phyloP scores from a whole-genome alignment of 257 asterid genomes.

The Gynochthodes officinalis region DNA sequence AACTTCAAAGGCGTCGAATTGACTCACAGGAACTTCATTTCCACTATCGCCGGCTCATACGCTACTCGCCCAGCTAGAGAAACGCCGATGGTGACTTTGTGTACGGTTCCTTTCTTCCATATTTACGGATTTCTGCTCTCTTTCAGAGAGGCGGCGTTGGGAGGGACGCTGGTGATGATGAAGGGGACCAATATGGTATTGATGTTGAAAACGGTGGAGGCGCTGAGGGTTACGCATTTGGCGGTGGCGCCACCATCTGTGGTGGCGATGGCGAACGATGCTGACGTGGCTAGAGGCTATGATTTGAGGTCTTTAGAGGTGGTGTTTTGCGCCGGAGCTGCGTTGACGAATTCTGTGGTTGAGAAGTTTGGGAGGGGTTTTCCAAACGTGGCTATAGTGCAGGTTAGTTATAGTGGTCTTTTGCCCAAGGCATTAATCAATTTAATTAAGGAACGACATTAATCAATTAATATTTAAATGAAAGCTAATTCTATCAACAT shows the following conservation, averaged over 20 bases:
- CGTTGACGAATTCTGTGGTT: constrained; percentile 38
- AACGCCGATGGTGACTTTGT: constrained; percentile 31
- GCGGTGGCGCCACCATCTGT: constrained; percentile 54
- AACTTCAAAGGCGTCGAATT: constrained; percentile 48
- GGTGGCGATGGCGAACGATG: constrained; percentile 46
- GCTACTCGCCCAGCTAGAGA: constrained; percentile 18
- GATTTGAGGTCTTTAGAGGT: constrained; percentile 47
- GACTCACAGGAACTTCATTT: constrained; percentile 52
- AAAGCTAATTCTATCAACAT: no score
- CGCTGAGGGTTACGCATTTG: constrained; percentile 38
- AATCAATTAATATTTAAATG: no score
- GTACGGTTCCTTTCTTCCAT: constrained; percentile 49
- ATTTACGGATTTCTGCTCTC: constrained; percentile 37
- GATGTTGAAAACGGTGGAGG: constrained; percentile 49
- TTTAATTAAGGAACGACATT: no score
- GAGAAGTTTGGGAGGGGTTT: constrained; percentile 34
- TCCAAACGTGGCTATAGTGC: constrained; percentile 30
- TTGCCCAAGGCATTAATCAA: no score
- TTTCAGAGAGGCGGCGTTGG: constrained; percentile 44
- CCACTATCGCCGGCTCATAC: constrained; percentile 21
- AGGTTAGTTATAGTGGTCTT: constrained; percentile 29
- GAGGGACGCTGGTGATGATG: constrained; percentile 51
- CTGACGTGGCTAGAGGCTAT: constrained; percentile 21
- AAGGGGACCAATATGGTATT: constrained; percentile 42
- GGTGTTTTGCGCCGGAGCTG: constrained; percentile 51